Conservation (phyloP, 2,329 filamentous ascomycete genomes). For the Fusarium dlaminii region DNA sequence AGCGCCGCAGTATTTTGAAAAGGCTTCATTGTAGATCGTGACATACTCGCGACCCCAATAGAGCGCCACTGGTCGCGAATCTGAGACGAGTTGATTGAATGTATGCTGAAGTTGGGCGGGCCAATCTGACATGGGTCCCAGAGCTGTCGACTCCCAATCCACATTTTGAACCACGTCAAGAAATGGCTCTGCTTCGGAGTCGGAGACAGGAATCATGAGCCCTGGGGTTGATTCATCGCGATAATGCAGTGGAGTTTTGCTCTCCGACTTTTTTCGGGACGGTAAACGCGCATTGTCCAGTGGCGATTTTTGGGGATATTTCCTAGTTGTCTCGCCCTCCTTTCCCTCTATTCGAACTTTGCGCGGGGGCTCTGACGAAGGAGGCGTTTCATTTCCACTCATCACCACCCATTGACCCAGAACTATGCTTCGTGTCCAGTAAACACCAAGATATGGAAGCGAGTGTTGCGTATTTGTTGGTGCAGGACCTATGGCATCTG, state of each 20-base stretch:
- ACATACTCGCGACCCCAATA: slow-evolving; percentile 72
- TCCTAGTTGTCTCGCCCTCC: slow-evolving; percentile 29
- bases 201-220: slow-evolving; percentile 48
- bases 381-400: slow-evolving; percentile 50
- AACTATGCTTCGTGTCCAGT: slow-evolving; percentile 52
- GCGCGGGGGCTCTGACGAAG: slow-evolving; percentile 45
- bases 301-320: slow-evolving; percentile 34
- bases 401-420: slow-evolving; percentile 51
- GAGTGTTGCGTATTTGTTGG: slow-evolving; percentile 38
- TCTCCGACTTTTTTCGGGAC: slow-evolving; percentile 37
- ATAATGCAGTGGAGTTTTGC: slow-evolving; percentile 42
- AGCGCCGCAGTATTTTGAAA: slow-evolving; percentile 68
- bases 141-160: slow-evolving; percentile 58
- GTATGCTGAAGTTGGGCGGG: slow-evolving; percentile 57
- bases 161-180: slow-evolving; percentile 53
- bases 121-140: slow-evolving; percentile 60
- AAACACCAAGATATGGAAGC: slow-evolving; percentile 45
- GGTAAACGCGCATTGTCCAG: slow-evolving; percentile 34
- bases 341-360: slow-evolving; percentile 45
- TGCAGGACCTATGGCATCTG: not conserved
- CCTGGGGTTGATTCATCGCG: slow-evolving; percentile 47
- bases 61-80: slow-evolving; percentile 63
- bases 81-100: slow-evolving; percentile 55
- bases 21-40: slow-evolving; percentile 75
- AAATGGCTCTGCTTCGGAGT: slow-evolving; percentile 50